These are phyloP conservation scores for Trichoderma orchidacearum DNA, from an alignment of 495 filamentous ascomycete genomes.

Conservation along the genomic window DNA sequence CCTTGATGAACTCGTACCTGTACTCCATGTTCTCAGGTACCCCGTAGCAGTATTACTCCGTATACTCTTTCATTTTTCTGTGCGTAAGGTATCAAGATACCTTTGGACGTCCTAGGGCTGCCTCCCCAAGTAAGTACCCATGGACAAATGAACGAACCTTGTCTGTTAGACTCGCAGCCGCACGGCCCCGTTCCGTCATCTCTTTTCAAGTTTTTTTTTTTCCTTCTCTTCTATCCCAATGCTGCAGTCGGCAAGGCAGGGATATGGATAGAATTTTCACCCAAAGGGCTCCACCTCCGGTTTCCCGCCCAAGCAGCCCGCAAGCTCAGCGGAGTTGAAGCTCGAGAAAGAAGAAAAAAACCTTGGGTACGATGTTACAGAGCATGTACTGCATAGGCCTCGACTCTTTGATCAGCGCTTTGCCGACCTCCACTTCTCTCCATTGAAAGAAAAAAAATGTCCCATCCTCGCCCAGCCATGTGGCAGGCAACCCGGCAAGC, in stretches of 20 bases:
- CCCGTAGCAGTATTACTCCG: no score
- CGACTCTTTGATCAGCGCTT: slow-evolving; percentile 1
- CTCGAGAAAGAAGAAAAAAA: neutral
- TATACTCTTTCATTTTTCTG: neutral
- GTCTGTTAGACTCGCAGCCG: neutral
- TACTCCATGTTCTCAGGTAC: no score
- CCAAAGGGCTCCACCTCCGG: neutral
- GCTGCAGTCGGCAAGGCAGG: neutral
- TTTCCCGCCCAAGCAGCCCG: neutral
- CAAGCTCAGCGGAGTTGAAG: neutral
- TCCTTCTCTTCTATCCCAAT: neutral
- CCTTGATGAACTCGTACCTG: neutral
- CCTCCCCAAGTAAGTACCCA: no score
- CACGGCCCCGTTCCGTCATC: neutral
- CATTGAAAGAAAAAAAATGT: no score
- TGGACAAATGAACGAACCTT: neutral
- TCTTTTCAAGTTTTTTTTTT: no score
- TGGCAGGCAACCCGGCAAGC: neutral
- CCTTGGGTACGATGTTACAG: no score
- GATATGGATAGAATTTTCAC: neutral
- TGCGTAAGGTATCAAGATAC: no score
- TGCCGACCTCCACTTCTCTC: neutral
- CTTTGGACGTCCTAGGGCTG: no score
- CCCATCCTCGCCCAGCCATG: neutral
- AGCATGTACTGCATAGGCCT: neutral